Percentiles rank a stretch among this genome's conserved stretches.
phyloP scores from a whole-genome alignment of 495 filamentous ascomycete genomes.

The Annulohypoxylon nitens region DNA sequence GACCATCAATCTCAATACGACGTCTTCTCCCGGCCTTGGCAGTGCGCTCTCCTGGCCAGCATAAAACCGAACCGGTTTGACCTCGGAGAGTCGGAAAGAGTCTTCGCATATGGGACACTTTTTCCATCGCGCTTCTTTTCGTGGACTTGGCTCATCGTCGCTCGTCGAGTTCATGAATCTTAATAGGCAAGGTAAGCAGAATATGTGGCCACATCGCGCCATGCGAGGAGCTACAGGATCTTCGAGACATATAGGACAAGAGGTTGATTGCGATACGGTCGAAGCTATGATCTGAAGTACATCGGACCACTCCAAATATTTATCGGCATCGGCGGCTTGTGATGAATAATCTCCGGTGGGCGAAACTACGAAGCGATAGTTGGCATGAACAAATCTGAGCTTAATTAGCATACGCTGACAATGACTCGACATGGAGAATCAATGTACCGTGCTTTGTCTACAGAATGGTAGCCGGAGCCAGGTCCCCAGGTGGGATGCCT shows the following conservation, averaged over 20 bases:
- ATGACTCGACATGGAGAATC: conserved; percentile 15
- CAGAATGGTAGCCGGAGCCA: conserved; percentile 90
- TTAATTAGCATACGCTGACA: conserved; percentile 32
- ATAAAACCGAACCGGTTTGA: conserved; percentile 92
- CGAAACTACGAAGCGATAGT: conserved; percentile 95
- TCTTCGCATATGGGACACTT: conserved; percentile 98
- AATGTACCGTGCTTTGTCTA: conserved; percentile 84
- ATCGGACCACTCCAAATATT: conserved; percentile 89
- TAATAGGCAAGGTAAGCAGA: conserved; percentile 92
- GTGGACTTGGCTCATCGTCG: conserved; percentile 70
- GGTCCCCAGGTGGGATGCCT: conserved; percentile 85
- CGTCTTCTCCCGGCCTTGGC: conserved; percentile 86
- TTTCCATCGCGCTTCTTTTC: conserved; percentile 81
- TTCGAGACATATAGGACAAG: conserved; percentile 94
- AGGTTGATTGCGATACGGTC: conserved; percentile 84
- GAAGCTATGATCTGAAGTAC: conserved; percentile 94
- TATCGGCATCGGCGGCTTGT: conserved; percentile 88
- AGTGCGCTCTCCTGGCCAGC: conserved; percentile 85
- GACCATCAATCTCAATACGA: conserved; percentile 86
- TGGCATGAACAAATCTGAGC: conserved; percentile 89
- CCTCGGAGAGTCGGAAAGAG: conserved; percentile 85
- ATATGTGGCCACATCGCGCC: conserved; percentile 98
- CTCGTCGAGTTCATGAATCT: conserved; percentile 95
- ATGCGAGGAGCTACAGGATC: conserved; percentile 93
- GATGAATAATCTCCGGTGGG: conserved; percentile 81